Conservation (phyloP, 2,329 filamentous ascomycete genomes). For the Orbilia blumenaviensis region DNA sequence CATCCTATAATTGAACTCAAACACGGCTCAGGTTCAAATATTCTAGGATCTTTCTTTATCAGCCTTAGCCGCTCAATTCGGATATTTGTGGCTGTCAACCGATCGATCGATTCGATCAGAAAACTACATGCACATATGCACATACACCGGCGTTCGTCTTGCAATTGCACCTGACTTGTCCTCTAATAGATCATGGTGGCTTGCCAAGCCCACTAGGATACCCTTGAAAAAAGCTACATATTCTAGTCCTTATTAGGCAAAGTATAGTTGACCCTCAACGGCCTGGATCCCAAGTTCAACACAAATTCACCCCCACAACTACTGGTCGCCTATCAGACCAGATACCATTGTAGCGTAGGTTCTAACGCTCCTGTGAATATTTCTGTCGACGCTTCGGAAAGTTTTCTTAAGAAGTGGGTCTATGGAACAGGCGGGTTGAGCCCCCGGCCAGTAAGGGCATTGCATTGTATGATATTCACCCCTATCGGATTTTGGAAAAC, state of each 20-base stretch:
- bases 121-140: no score
- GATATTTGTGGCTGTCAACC: neutral
- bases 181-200: neutral
- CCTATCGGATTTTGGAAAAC: conserved; percentile 23
- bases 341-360: neutral
- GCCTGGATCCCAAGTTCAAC: neutral
- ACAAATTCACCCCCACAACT: neutral
- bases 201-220: conserved; percentile 2
- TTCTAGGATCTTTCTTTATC: neutral
- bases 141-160: no score
- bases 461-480: neutral
- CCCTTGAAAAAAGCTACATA: neutral
- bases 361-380: neutral
- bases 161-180: neutral
- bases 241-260: neutral
- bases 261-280: neutral
- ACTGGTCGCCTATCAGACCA: no score
- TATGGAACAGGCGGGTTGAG: conserved; percentile 18
- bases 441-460: conserved; percentile 5
- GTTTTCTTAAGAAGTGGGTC: neutral
- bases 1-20: conserved; percentile 37
- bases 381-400: neutral
- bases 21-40: conserved; percentile 7
- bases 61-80: conserved; percentile 37
- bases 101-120: neutral